Conservation (phyloP, 345 rosid species). For the Acer campestre region DNA sequence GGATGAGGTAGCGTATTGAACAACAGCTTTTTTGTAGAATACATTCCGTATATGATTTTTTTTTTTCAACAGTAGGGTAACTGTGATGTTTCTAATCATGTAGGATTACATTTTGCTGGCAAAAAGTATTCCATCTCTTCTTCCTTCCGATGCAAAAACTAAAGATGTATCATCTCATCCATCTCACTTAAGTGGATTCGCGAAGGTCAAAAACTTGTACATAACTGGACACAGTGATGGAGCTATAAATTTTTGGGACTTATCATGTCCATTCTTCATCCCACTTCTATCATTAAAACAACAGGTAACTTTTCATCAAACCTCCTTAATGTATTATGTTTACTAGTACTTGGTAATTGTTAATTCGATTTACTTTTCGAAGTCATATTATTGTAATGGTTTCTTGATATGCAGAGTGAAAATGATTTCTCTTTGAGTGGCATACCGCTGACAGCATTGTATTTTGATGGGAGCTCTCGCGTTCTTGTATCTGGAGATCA, state of each 20-base stretch:
- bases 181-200: constrained; percentile 60
- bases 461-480: constrained; percentile 55
- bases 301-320: constrained; percentile 51
- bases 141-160: constrained; percentile 53
- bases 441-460: constrained; percentile 59
- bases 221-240: constrained; percentile 91
- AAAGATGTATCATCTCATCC: constrained; percentile 52
- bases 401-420: constrained; percentile 57
- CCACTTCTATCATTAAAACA: constrained; percentile 69
- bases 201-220: constrained; percentile 73
- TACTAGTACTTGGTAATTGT: neutral
- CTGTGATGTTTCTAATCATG: constrained; percentile 23
- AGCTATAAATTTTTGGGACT: constrained; percentile 80
- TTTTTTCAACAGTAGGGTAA: neutral
- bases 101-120: constrained; percentile 63
- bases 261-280: constrained; percentile 62
- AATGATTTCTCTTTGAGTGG: constrained; percentile 68
- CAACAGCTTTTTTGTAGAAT: neutral
- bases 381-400: neutral
- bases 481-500: constrained; percentile 83
- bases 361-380: no score
- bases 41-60: neutral
- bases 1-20: constrained; percentile 60
- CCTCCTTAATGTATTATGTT: neutral
- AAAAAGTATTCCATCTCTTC: constrained; percentile 55